phyloP scores from a whole-genome alignment of 768 basidiomycete genomes.

The Leccinum boreale region DNA sequence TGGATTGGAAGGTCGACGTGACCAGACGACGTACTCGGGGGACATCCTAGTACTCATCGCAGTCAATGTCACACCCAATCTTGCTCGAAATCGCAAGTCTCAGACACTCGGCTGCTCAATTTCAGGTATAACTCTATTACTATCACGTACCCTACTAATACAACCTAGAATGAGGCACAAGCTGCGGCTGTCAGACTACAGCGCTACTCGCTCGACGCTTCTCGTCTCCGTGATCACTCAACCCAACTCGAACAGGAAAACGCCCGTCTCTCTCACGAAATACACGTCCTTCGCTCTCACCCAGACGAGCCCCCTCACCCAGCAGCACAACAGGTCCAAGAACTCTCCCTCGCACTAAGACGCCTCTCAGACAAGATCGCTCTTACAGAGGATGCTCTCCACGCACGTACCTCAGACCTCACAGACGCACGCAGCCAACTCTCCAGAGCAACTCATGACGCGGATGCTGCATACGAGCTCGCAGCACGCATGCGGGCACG shows the following conservation, averaged over 20 bases:
- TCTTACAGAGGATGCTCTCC: slow-evolving; percentile 54
- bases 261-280: slow-evolving; percentile 50
- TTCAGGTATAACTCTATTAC: slow-evolving; percentile 38
- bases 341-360: slow-evolving; percentile 68
- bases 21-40: slow-evolving; percentile 64
- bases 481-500: slow-evolving; percentile 51
- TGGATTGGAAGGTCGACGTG: slow-evolving; percentile 65
- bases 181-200: slow-evolving; percentile 64
- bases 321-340: slow-evolving; percentile 37
- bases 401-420: slow-evolving; percentile 48
- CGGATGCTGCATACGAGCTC: slow-evolving; percentile 53
- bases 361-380: slow-evolving; percentile 66
- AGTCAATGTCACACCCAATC: slow-evolving; percentile 33
- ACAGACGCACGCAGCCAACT: slow-evolving; percentile 42
- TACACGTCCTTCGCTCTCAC: slow-evolving; percentile 50
- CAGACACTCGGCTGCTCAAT: slow-evolving; percentile 42
- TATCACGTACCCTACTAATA: background rate
- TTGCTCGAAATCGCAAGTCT: slow-evolving; percentile 46
- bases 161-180: slow-evolving; percentile 64
- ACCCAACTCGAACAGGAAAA: slow-evolving; percentile 56
- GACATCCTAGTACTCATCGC: background rate
- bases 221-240: slow-evolving; percentile 23
- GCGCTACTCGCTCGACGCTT: slow-evolving; percentile 51
- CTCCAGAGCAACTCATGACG: slow-evolving; percentile 37
- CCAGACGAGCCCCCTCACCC: slow-evolving; percentile 43